phyloP scores from a whole-genome alignment of 345 rosid species.

The Microthlaspi erraticum region DNA sequence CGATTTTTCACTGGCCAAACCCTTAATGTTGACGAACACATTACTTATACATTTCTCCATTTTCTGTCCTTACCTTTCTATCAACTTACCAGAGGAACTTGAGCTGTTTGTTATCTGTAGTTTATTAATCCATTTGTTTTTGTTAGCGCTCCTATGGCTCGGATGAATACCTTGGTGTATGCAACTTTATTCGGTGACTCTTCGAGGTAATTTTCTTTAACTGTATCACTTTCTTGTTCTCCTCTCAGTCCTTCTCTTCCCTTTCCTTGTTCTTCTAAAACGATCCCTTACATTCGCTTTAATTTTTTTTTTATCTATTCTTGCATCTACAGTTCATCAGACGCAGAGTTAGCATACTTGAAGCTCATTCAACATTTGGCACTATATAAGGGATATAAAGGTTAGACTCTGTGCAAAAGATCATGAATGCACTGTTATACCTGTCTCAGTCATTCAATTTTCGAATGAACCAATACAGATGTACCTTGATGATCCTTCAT shows the following conservation, averaged over 20 bases:
- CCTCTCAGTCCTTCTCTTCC: constrained; percentile 2
- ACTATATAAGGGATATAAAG: constrained; percentile 83
- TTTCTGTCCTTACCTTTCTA: constrained; percentile 1
- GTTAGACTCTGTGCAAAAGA: constrained; percentile 51
- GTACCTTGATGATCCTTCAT: constrained; percentile 14
- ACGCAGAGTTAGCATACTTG: constrained; percentile 82
- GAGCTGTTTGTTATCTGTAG: not conserved
- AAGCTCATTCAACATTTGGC: constrained; percentile 96
- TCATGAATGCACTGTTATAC: constrained; percentile 24
- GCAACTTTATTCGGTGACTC: constrained; percentile 80
- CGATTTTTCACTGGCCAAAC: constrained; percentile 1
- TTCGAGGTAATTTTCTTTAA: constrained; percentile 62
- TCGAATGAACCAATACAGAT: constrained; percentile 23
- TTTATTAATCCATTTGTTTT: constrained; percentile 22
- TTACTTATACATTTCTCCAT: constrained; percentile 16
- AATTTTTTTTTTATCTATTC: constrained; percentile 15
- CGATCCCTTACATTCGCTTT: constrained; percentile 16
- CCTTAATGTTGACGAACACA: constrained; percentile 16
- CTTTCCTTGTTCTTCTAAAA: constrained; percentile 13
- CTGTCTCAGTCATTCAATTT: constrained; percentile 17
- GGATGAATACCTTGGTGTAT: constrained; percentile 77
- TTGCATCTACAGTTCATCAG: constrained; percentile 66
- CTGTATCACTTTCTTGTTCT: constrained; percentile 17
- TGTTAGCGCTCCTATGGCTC: constrained; percentile 83
- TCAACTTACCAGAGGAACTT: not conserved